A percentile compares a stretch with the other conserved stretches of the same genome.
Evolutionary conservation across 2,329 filamentous ascomycete genomes (phyloP).

Genomic region (Aureobasidium sp.): DNA sequence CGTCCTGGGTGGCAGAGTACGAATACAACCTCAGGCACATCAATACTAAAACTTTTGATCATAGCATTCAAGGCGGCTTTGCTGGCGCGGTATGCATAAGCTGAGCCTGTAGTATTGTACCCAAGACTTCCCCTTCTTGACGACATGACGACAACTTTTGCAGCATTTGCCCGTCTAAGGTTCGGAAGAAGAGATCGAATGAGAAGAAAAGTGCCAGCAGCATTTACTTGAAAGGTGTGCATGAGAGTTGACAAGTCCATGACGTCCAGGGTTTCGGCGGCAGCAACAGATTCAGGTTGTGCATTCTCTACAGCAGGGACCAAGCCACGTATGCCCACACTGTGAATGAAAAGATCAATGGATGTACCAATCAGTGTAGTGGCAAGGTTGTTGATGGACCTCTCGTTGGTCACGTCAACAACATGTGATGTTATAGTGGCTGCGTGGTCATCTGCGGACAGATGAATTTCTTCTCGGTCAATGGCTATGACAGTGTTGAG

Average conservation of each 20-base stretch:
- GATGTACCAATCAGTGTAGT: constrained; percentile 19
- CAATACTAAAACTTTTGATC: constrained; percentile 37
- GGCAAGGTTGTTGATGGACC: constrained; percentile 22
- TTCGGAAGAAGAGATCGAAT: constrained; percentile 33
- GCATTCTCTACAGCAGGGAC: constrained; percentile 26
- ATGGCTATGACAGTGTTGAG: constrained; percentile 28
- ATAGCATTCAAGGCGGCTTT: constrained; percentile 43
- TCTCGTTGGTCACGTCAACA: constrained; percentile 26
- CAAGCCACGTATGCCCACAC: constrained; percentile 39
- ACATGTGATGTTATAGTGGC: constrained; percentile 21
- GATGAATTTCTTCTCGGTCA: constrained; percentile 22
- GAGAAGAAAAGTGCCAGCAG: constrained; percentile 36
- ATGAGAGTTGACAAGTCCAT: constrained; percentile 36
- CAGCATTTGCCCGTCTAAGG: constrained; percentile 20
- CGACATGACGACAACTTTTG: constrained; percentile 37
- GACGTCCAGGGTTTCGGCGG: constrained; percentile 34
- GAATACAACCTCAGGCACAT: constrained; percentile 37
- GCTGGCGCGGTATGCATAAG: constrained; percentile 41
- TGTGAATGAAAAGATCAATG: constrained; percentile 38
- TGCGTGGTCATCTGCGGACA: not conserved
- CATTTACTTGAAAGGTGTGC: constrained; percentile 36
- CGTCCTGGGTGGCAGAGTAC: constrained; percentile 40
- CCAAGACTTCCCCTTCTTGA: constrained; percentile 40
- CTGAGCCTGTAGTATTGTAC: constrained; percentile 34
- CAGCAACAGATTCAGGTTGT: constrained; percentile 30